phyloP scores from a whole-genome alignment of 1,139 yeast species.

The Starmera stellimalicola region DNA sequence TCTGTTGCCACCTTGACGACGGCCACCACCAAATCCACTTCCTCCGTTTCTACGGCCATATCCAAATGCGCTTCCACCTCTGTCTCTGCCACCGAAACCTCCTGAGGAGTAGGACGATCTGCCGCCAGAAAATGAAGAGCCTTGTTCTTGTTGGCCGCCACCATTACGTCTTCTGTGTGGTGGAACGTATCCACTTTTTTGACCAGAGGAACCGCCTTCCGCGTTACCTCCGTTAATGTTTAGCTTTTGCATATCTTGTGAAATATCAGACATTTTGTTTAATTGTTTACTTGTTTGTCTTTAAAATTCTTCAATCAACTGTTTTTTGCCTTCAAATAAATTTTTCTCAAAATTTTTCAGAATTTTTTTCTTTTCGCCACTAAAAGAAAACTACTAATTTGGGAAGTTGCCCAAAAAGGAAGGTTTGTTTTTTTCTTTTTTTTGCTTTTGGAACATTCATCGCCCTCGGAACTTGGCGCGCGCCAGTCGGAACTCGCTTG shows the following conservation, averaged over 20 bases:
- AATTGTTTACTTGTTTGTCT: constrained; percentile 1
- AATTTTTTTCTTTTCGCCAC: constrained; percentile 2
- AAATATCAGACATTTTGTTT: constrained; percentile 15
- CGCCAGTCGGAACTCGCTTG: no score
- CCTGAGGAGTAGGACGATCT: constrained; percentile 19
- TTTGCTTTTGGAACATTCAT: no score
- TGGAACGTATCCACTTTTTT: constrained; percentile 45
- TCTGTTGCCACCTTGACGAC: constrained; percentile 18
- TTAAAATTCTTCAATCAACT: constrained; percentile 1
- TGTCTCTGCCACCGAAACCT: constrained; percentile 13
- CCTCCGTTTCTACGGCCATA: constrained; percentile 31
- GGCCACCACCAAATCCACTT: constrained; percentile 27
- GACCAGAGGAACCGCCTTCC: constrained; percentile 12
- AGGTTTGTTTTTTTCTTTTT: no score
- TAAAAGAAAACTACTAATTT: neutral
- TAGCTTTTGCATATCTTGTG: constrained; percentile 34
- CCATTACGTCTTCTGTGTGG: constrained; percentile 48
- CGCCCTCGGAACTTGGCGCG: no score
- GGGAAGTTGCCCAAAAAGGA: neutral
- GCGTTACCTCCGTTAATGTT: constrained; percentile 25
- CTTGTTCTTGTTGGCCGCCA: constrained; percentile 5
- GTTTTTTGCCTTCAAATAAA: constrained; percentile 1
- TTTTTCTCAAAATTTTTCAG: constrained; percentile 1
- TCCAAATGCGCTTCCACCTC: constrained; percentile 25
- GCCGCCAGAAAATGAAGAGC: constrained; percentile 9